These are phyloP conservation scores for Phytophthora hibernalis DNA, from an alignment of 352 stramenopile genomes.

Conservation along the genomic window DNA sequence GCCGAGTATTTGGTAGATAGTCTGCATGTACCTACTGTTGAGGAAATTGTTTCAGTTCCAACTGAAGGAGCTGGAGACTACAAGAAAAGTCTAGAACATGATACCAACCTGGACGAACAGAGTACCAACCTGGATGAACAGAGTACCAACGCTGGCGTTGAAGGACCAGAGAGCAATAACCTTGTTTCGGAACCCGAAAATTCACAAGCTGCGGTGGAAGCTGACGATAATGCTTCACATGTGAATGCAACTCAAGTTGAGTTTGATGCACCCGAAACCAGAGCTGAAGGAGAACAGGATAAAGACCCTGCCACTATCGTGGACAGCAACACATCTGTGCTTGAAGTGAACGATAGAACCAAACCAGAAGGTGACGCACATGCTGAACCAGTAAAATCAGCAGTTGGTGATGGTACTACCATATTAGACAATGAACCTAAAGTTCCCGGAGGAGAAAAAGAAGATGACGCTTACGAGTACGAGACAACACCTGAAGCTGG, in stretches of 20 bases:
- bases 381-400: not conserved
- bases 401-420: not conserved
- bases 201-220: not conserved
- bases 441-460: not conserved
- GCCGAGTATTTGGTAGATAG: not conserved
- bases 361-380: not conserved
- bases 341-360: not conserved
- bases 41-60: not conserved
- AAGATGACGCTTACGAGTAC: not conserved
- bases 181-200: not conserved
- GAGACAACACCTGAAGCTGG: not conserved
- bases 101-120: not conserved
- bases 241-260: not conserved
- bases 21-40: constrained; percentile 8
- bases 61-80: constrained; percentile 1
- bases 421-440: not conserved
- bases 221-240: not conserved
- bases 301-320: not conserved
- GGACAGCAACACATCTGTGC: not conserved
- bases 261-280: not conserved
- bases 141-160: not conserved
- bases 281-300: constrained; percentile 1
- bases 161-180: not conserved
- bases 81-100: not conserved
- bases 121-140: not conserved